phyloP scores from a whole-genome alignment of 495 filamentous ascomycete species.

The Neurospora discreta region DNA sequence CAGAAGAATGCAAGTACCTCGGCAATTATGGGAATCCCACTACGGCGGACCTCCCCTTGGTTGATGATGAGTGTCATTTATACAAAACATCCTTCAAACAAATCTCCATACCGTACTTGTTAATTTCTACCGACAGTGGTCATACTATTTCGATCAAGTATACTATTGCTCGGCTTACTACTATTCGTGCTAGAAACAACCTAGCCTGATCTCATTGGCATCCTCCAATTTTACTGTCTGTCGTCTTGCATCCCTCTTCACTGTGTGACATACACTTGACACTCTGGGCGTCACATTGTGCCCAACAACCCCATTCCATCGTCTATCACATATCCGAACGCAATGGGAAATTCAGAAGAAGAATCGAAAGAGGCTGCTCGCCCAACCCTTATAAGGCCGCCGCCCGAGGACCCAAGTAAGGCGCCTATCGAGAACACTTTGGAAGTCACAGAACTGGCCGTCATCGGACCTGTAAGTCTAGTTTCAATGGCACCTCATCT shows the following conservation, averaged over 20 bases:
- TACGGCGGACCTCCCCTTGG: not conserved
- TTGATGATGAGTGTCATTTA: not conserved
- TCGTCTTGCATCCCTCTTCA: not conserved
- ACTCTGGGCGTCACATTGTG: not conserved
- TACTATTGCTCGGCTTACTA: not conserved
- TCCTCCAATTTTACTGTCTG: not conserved
- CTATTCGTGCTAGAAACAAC: not conserved
- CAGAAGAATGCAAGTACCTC: not conserved
- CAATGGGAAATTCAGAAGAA: not conserved
- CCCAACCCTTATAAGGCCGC: constrained; percentile 66
- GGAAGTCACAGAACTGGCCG: constrained; percentile 67
- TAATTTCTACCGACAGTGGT: not conserved
- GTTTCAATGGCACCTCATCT: not conserved
- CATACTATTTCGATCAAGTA: not conserved
- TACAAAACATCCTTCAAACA: not conserved
- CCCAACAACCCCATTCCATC: not conserved
- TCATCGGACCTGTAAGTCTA: constrained; percentile 63
- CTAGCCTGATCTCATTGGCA: not conserved
- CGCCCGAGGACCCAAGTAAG: constrained; percentile 57
- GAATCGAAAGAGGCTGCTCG: constrained; percentile 5
- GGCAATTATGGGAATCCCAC: not conserved
- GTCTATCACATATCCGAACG: not conserved
- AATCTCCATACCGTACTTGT: not conserved
- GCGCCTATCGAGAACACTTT: constrained; percentile 81
- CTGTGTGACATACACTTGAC: not conserved